These are phyloP conservation scores for Pinus tabuliformis DNA, from an alignment of 75 land plant species.

Conservation along the genomic window DNA sequence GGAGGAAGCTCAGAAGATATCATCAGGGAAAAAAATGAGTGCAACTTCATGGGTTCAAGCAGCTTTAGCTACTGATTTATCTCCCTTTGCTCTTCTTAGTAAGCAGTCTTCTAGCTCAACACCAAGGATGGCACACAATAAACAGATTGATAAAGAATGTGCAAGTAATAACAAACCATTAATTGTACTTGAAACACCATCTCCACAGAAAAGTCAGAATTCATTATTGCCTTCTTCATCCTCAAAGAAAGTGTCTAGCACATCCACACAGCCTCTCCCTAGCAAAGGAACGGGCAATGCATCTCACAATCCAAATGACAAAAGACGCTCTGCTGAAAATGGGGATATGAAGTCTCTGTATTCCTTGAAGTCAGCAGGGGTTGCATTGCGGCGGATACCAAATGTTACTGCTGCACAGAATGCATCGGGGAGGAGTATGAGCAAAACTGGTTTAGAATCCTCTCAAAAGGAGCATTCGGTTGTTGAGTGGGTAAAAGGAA, in stretches of 20 bases:
- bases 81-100: slow-evolving; percentile 57
- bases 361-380: neutral
- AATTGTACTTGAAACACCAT: slow-evolving; percentile 9
- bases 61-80: slow-evolving; percentile 74
- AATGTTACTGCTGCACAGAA: neutral
- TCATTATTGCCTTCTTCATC: slow-evolving; percentile 14
- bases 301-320: slow-evolving; percentile 3
- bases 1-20: slow-evolving; percentile 50
- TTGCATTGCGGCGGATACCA: neutral
- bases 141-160: neutral
- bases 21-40: slow-evolving; percentile 37
- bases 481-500: slow-evolving; percentile 54
- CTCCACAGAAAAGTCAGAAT: slow-evolving; percentile 16
- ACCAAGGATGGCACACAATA: slow-evolving; percentile 3
- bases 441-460: neutral
- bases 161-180: neutral
- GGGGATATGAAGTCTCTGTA: slow-evolving; percentile 1
- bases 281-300: slow-evolving; percentile 2
- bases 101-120: slow-evolving; percentile 14
- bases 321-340: slow-evolving; percentile 3
- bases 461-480: slow-evolving; percentile 7
- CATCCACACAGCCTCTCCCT: slow-evolving; percentile 6
- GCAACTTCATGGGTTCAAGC: slow-evolving; percentile 83
- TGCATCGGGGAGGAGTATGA: slow-evolving; percentile 1
- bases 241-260: slow-evolving; percentile 11